Evolutionary conservation across 257 asterid species (phyloP), one percentile per base, ranked within the genome.

Genomic region (Solanum chaucha): DNA sequence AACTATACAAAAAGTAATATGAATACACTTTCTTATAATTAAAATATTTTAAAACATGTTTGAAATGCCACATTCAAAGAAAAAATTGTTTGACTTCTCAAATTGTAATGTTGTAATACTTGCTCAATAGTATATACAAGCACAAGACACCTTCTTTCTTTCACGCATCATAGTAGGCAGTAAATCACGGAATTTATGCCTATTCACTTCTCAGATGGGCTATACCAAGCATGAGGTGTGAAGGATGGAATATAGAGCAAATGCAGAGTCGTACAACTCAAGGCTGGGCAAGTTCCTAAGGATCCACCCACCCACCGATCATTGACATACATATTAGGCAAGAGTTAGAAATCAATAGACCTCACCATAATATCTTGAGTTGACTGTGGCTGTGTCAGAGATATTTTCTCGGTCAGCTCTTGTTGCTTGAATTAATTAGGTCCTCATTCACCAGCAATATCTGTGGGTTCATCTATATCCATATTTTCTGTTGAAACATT

Each of bases 391-490:
- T 26, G 41, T 44, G 40, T 80, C 67, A 30, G 40, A 36, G 34
- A 80, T 80, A 28, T 44, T 8, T 11, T 28, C 20, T 28, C 14
- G 28, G 19, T 46, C 41, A 46, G 41, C 67, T 46, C 85, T 26
- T 28, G 85, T 80, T 46, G 67, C 41, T 80, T 80, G 67, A 46
- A 28, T 15, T 28, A 80, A 4, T 86, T 40, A 48, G 58, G 68
- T 72, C 65, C 40, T 86, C 51, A 48, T 68, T 86, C 87, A 72
- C 85, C 89, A 87, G 86, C 71, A 65, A 40, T 55, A 72, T 86
- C 86, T 41, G 30, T 67, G 10, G 89, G 88, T 89, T 89, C 90
- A 83, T 90, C 92, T 73, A 88, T 91, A 87, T 40, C 88, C 5
- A 83, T 36, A 85, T 87, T 74, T 82, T 89, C 95, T 26, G 86